Base-by-base conservation (phyloP, 176 grass and related monocot genomes). In the Tillandsia leiboldiana region DNA sequence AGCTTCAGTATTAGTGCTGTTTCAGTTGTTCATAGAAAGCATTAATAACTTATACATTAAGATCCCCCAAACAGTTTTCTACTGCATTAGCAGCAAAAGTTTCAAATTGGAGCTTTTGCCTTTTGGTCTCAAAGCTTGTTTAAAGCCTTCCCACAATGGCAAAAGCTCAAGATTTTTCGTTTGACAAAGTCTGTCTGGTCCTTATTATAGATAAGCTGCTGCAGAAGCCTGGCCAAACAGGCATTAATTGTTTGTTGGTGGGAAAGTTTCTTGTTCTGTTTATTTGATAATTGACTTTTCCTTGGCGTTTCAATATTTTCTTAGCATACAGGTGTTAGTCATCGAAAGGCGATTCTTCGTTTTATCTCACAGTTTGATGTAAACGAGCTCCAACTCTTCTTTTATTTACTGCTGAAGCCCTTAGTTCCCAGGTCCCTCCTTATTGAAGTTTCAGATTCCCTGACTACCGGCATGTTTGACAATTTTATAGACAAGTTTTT, bases 341-440 rank as follows among this genome's bases (percentile, higher is more conserved):
- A 92, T 70, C 78, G 83, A 18, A 96, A 88, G 79, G 93, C 88
- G 27, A 78, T 96, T 81, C 86, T 96, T 72, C 87, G 83, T 73
- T 96, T 92, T 76, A 69, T 96, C 65, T 69, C 88, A 33, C 93
- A 96, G 75, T 89, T 96, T 54, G 93, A 90, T 59, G 70, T 83
- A 53, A 70, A 79, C 54, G 93, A 96, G 72, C 93, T 96, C 81
- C 64, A 90, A 58, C 76, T 96, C 26, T 96, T 96, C 81, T 96
- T 87, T 73, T 82, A 70, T 0, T 80, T 96, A 52, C 87, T 96
- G 66, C 61, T 92, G 59, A 90, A 92, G 67, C 83, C 86, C 42
- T 85, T 92, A 68, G 49, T 96, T 72, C 75, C 82, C n/a, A 53
- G 68, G 51, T 52, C 27, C 67, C 78, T 81, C 58, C 22, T 68